These are phyloP conservation scores for Venturia oleaginea DNA, from an alignment of 2,329 filamentous ascomycete species.

Conservation along the genomic window DNA sequence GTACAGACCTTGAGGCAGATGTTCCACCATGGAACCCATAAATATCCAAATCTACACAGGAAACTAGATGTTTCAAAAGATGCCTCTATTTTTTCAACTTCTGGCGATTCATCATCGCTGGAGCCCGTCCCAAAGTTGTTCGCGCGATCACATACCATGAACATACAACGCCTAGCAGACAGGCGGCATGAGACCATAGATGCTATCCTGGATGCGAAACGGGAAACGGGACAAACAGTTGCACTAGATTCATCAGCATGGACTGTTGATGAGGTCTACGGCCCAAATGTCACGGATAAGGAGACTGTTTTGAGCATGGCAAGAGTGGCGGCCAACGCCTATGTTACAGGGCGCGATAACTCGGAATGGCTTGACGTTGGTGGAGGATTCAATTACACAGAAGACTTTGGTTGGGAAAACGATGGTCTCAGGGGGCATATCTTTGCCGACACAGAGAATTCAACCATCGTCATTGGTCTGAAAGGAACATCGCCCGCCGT, in stretches of 20 bases:
- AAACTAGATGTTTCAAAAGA: constrained; percentile 58
- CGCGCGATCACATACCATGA: constrained; percentile 53
- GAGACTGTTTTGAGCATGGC: constrained; percentile 76
- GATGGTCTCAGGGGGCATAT: constrained; percentile 89
- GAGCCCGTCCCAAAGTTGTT: constrained; percentile 35
- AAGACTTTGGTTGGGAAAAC: constrained; percentile 83
- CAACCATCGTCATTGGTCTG: constrained; percentile 80
- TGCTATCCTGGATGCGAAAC: constrained; percentile 63
- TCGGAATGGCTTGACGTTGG: constrained; percentile 73
- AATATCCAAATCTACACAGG: constrained; percentile 67
- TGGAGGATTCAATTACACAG: constrained; percentile 71
- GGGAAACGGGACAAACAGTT: constrained; percentile 57
- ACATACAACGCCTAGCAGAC: constrained; percentile 75
- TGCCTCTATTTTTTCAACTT: constrained; percentile 53
- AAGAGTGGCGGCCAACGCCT: constrained; percentile 82
- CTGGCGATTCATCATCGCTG: constrained; percentile 37
- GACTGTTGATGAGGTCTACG: constrained; percentile 68
- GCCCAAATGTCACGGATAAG: constrained; percentile 78
- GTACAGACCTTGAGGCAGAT: constrained; percentile 67
- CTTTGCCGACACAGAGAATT: constrained; percentile 77
- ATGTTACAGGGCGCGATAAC: constrained; percentile 61
- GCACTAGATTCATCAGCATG: constrained; percentile 66
- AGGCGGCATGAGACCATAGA: constrained; percentile 69
- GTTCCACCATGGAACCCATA: constrained; percentile 80
- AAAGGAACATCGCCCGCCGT: constrained; percentile 82